Conservation (phyloP, 148 eudicot species). For the Rhododendron vialii region DNA sequence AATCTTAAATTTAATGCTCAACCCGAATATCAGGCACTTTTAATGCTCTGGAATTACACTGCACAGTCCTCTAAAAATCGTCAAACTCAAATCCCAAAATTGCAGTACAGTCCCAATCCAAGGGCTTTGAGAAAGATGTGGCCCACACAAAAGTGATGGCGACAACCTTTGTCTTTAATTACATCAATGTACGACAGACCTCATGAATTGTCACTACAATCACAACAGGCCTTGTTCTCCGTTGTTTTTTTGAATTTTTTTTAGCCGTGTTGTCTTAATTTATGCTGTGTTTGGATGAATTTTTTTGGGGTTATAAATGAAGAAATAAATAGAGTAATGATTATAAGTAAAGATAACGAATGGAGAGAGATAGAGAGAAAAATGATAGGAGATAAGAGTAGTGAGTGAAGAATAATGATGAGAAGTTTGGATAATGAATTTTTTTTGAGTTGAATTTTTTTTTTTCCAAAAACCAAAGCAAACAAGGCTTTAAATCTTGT, state of each 20-base stretch:
- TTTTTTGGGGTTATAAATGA: no score
- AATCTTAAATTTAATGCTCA: not conserved
- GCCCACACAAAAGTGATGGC: not conserved
- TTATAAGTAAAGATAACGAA: fast-evolving
- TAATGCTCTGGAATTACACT: not conserved
- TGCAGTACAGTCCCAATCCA: not conserved
- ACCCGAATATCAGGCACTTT: no score
- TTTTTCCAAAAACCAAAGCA: no score
- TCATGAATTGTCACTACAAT: not conserved
- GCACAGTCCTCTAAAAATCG: not conserved
- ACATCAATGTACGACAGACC: not conserved
- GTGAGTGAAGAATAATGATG: no score
- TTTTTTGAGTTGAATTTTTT: no score
- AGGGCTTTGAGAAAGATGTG: not conserved
- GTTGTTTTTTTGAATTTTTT: no score
- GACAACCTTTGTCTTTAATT: not conserved
- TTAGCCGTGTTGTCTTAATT: no score
- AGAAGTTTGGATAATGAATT: fast-evolving
- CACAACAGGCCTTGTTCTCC: not conserved
- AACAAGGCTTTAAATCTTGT: no score
- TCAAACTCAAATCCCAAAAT: not conserved
- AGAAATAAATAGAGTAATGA: no score
- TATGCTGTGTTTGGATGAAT: no score
- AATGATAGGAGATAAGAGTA: no score
- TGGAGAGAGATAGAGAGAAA: no score